These are phyloP conservation scores for Cordyceps militaris DNA, from an alignment of 2,329 filamentous ascomycete species.

Conservation along the genomic window DNA sequence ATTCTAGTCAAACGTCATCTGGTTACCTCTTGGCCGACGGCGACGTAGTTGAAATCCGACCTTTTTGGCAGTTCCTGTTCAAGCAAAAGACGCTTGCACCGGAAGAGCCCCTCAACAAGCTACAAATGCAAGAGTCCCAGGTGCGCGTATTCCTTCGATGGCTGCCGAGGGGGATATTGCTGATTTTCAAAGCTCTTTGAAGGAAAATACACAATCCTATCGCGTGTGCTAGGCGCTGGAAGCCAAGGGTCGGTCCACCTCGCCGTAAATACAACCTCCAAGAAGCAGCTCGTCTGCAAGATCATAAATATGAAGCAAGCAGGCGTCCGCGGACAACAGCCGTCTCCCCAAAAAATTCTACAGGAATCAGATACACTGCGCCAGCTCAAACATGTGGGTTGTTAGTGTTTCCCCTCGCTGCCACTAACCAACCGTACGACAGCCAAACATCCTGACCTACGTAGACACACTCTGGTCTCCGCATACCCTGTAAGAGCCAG, in stretches of 20 bases:
- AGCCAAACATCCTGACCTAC: slow-evolving; percentile 50
- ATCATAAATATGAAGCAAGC: slow-evolving; percentile 44
- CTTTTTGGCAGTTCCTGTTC: slow-evolving; percentile 32
- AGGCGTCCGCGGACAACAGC: slow-evolving; percentile 20
- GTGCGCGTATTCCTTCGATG: slow-evolving; percentile 16
- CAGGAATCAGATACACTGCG: slow-evolving; percentile 48
- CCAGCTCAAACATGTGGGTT: slow-evolving; percentile 46
- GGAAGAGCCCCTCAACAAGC: slow-evolving; percentile 20
- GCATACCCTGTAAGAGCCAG: slow-evolving; percentile 36
- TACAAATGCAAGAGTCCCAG: slow-evolving; percentile 28
- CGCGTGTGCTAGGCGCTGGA: slow-evolving; percentile 31
- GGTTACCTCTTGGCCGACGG: slow-evolving; percentile 43
- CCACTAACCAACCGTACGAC: not conserved
- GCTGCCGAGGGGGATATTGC: not conserved
- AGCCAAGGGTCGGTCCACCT: slow-evolving; percentile 32
- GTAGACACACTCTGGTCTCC: slow-evolving; percentile 43
- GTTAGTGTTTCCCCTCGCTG: not conserved
- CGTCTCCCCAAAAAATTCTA: slow-evolving; percentile 31
- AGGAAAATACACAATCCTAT: slow-evolving; percentile 27
- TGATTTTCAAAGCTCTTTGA: slow-evolving; percentile 25
- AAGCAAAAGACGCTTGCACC: slow-evolving; percentile 22
- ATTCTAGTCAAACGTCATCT: slow-evolving; percentile 27
- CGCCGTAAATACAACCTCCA: slow-evolving; percentile 39
- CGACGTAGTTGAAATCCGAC: slow-evolving; percentile 39
- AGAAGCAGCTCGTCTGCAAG: slow-evolving; percentile 63